Evolutionary conservation across 2,329 filamentous ascomycete species (phyloP).

Genomic region (Talaromyces sp.): DNA sequence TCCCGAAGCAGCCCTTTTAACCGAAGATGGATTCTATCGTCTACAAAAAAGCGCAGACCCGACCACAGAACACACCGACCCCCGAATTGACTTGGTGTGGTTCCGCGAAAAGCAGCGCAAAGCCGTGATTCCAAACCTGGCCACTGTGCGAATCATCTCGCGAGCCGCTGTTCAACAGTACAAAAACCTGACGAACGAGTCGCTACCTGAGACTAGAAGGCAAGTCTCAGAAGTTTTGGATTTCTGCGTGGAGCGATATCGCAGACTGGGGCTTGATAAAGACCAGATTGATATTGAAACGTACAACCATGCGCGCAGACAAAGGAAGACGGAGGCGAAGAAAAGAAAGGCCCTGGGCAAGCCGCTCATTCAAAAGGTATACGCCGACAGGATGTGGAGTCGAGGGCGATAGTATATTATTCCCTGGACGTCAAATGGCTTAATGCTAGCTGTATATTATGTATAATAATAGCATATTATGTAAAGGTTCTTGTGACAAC

Average conservation of each 20-base stretch:
- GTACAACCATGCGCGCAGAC: conserved; percentile 20
- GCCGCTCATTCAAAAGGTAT: conserved; percentile 6
- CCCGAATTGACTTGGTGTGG: conserved; percentile 21
- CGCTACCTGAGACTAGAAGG: neutral
- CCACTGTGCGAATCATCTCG: conserved; percentile 32
- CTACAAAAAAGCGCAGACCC: conserved; percentile 6
- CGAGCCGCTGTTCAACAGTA: conserved; percentile 28
- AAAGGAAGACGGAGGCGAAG: conserved; percentile 2
- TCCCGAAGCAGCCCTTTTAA: conserved; percentile 18
- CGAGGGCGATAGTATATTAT: neutral
- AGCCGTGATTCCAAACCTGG: conserved; percentile 26
- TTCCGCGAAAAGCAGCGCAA: conserved; percentile 21
- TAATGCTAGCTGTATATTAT: neutral
- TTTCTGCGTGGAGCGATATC: conserved; percentile 29
- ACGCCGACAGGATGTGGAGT: neutral
- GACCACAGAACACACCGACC: conserved; percentile 15
- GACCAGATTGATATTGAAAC: conserved; percentile 30
- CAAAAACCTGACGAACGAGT: neutral
- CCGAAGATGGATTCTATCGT: conserved; percentile 4
- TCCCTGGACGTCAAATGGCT: neutral
- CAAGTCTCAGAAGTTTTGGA: conserved; percentile 19
- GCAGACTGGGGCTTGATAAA: conserved; percentile 20
- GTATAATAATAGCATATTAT: neutral
- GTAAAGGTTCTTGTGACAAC: neutral
- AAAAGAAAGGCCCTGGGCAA: conserved; percentile 1